Evolutionary conservation across 352 stramenopile species (phyloP).

Genomic region (Globisporangium cederbergense): DNA sequence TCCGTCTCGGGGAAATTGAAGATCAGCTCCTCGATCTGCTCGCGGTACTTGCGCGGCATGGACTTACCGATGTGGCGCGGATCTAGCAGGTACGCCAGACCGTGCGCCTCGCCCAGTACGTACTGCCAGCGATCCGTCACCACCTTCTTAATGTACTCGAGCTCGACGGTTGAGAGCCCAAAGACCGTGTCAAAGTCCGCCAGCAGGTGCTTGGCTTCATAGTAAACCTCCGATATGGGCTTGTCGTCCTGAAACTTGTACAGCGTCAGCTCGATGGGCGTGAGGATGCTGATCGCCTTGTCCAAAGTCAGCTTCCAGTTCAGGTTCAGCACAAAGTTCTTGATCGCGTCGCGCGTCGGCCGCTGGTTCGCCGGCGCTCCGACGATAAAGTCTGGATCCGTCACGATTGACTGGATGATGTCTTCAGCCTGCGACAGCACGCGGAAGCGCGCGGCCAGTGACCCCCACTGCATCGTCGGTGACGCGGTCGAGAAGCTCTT

Average conservation of each 20-base stretch:
- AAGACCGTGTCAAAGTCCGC: constrained; percentile 79
- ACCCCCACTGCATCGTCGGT: constrained; percentile 66
- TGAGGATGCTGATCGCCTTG: constrained; percentile 76
- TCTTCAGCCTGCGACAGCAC: constrained; percentile 66
- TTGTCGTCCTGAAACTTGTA: constrained; percentile 86
- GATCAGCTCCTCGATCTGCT: constrained; percentile 82
- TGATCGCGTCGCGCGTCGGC: constrained; percentile 53
- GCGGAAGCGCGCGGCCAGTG: constrained; percentile 62
- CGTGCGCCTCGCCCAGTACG: constrained; percentile 71
- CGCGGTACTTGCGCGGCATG: constrained; percentile 77
- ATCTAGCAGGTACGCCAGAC: constrained; percentile 69
- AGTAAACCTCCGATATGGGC: constrained; percentile 81
- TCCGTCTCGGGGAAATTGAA: constrained; percentile 79
- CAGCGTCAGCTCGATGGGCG: constrained; percentile 72
- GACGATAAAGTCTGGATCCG: constrained; percentile 54
- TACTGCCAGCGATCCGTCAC: constrained; percentile 75
- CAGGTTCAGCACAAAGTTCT: constrained; percentile 64
- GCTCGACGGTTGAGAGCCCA: constrained; percentile 55
- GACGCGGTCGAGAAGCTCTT: constrained; percentile 68
- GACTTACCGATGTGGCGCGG: constrained; percentile 81
- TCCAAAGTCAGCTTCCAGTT: constrained; percentile 83
- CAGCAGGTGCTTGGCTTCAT: constrained; percentile 73
- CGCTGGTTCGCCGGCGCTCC: constrained; percentile 47
- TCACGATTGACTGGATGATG: constrained; percentile 72
- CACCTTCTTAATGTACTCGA: constrained; percentile 83